Evolutionary conservation across 805 yeast species (phyloP), one percentile per base, ranked within the genome.

Genomic region (Candida glaebosa): DNA sequence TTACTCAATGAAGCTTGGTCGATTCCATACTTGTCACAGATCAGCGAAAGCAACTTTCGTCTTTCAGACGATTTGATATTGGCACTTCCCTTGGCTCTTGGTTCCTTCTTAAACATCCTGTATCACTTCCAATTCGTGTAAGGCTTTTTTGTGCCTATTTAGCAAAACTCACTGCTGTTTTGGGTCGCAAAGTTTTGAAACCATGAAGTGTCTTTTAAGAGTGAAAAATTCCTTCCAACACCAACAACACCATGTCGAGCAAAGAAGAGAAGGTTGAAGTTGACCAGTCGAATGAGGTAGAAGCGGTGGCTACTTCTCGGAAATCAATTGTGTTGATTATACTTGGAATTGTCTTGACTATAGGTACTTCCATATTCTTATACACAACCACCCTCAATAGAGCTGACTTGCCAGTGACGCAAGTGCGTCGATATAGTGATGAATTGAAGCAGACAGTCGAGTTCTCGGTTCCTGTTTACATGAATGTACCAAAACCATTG

Each of bases 31-130:
- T 51, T 56, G 17, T 60, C 50, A 47, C 79, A 67, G 22, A 83
- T 67, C 3, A 57, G 51, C 3, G 58, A 50, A 8, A 79, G 58
- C 18, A 82, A 58, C 47, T 73, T 73, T 48, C 86, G 75, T 31
- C 93, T 69, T 49, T 88, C 97, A 0, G 96, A 84, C 10, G 87
- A 78, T 61, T 88, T 89, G 44, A 93, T 70, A 51, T 87, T 87
- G 16, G 95, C 76, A 39, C 80, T 69, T 3, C 95, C 81, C 63
- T 89, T 90, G 43, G 83, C 68, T 54, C 75, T 68, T 12, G 80
- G 75, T 34, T 71, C 69, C 46, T 78, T 79, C 50, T 73, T 69
- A 51, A 79, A 79, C 84, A 79, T 79, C 34, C 14, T 37, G 3
- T n/a, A n/a, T n/a, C n/a, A n/a, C n/a, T n/a, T 6, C 24, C 10